Conservation (phyloP, 106 monocot genomes). For the Allium cepa region DNA sequence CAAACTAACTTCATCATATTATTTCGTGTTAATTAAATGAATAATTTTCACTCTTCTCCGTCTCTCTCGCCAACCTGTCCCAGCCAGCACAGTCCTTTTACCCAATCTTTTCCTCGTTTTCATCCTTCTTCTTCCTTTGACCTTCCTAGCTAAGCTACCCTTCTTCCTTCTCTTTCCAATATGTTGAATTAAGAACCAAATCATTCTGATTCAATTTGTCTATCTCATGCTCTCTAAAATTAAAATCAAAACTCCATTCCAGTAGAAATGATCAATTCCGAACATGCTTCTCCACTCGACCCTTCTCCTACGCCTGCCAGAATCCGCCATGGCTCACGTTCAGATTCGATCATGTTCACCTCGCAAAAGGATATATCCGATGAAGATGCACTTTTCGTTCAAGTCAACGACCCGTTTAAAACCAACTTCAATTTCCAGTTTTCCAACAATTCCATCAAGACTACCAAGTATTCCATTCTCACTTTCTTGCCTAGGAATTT, state of each 20-base stretch:
- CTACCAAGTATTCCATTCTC: slow-evolving; percentile 80
- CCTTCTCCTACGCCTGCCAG: slow-evolving; percentile 1
- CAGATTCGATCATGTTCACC: slow-evolving; percentile 25
- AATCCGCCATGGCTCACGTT: slow-evolving; percentile 29
- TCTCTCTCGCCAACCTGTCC: not conserved
- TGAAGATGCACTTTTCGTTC: slow-evolving; percentile 67
- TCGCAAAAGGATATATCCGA: slow-evolving; percentile 64
- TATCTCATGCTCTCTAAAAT: no score
- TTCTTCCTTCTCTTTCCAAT: no score
- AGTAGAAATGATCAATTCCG: not conserved
- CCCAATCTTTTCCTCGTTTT: not conserved
- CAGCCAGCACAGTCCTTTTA: not conserved
- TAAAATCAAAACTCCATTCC: no score
- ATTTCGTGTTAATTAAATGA: no score
- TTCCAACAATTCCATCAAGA: slow-evolving; percentile 73
- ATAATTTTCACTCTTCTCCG: not conserved
- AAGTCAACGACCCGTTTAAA: slow-evolving; percentile 32
- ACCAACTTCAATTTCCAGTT: slow-evolving; percentile 38
- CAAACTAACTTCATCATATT: no score
- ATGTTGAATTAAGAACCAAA: no score
- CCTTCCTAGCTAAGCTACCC: no score
- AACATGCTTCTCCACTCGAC: not conserved
- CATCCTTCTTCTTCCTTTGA: not conserved
- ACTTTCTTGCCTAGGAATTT: slow-evolving; percentile 91
- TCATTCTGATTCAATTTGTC: no score